Evolutionary conservation across 768 basidiomycete species (phyloP), one percentile per base, ranked within the genome.

Genomic region (Podaxis sp.): DNA sequence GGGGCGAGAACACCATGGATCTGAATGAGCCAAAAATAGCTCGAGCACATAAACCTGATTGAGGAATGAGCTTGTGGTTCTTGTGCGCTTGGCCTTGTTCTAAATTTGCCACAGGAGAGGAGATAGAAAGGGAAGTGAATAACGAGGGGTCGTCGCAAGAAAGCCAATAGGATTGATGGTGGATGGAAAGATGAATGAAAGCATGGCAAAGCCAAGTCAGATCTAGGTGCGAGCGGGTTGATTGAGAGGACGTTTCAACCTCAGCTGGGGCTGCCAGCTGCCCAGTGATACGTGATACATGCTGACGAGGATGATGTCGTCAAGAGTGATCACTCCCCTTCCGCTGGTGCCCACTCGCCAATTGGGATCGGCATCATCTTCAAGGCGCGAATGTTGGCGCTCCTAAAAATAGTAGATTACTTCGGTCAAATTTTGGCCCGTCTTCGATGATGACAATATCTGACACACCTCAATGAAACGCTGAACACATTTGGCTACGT

Each of bases 241-340:
- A 64, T 58, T 58, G 20, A 73, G 66, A 4, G 80, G 80, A 24
- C 77, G 80, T 41, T 76, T 72, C 38, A 91, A 78, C 70, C 89
- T 82, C 50, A 92, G 74, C 61, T 92, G 89, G 22, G 90, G 89
- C 64, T 93, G 90, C 90, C 90, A 93, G 61, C 86, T 87, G 11
- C 91, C 90, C 74, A 90, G 85, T 12, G 90, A 91, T 56, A 92
- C 89, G 66, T 93, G 91, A 74, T 92, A 90, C 58, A 92, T 84
- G 67, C 89, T 88, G 66, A 93, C 87, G 50, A 93, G 82, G 55
- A 88, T 76, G 55, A 93, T 78, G 70, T 92, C 84, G 30, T 88
- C 88, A 3, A 89, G 75, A 40, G 72, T 81, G 73, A 92, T 87
- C 64, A 81, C 75, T 22, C 61, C 54, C 44, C 75, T 70, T n/a